These are phyloP conservation scores for Amoeboaphelidium protococcarum DNA, from an alignment of 371 early-diverging fungal genomes.

Conservation along the genomic window DNA sequence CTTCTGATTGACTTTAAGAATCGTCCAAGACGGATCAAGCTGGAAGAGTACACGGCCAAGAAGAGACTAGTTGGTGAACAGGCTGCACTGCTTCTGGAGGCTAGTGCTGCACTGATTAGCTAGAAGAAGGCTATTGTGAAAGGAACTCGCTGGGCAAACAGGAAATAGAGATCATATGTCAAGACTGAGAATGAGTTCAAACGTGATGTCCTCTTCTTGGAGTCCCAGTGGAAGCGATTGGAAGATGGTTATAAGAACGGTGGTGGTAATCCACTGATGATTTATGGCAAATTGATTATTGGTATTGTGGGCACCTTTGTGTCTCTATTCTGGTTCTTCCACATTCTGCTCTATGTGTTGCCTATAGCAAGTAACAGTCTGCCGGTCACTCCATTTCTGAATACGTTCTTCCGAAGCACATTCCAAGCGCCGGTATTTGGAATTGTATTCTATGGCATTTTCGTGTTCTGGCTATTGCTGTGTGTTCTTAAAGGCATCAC, in stretches of 20 bases:
- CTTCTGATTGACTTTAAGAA: constrained; percentile 16
- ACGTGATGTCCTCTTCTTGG: constrained; percentile 20
- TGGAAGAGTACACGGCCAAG: constrained; percentile 14
- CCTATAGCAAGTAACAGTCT: constrained; percentile 7
- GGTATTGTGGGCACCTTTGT: constrained; percentile 16
- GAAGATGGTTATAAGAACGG: constrained; percentile 19
- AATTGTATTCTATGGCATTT: constrained; percentile 20
- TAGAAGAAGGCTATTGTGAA: constrained; percentile 13
- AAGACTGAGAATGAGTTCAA: not conserved
- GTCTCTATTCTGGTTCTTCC: constrained; percentile 20
- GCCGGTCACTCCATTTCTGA: constrained; percentile 18
- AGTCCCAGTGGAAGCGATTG: constrained; percentile 17
- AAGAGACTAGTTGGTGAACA: constrained; percentile 21
- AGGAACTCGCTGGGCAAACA: not conserved
- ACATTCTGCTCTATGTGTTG: constrained; percentile 17
- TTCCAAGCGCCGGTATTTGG: constrained; percentile 18
- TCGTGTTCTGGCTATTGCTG: constrained; percentile 19
- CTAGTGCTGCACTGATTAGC: constrained; percentile 11
- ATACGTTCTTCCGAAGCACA: constrained; percentile 14
- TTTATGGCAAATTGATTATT: constrained; percentile 9
- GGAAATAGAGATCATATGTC: not conserved
- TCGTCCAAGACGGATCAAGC: constrained; percentile 20
- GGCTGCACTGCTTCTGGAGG: constrained; percentile 16
- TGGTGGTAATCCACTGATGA: constrained; percentile 17
- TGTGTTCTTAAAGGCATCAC: constrained; percentile 25